A percentile compares a stretch with the other conserved stretches of the same genome.
phyloP scores from a whole-genome alignment of 495 filamentous ascomycete species.

The Talaromyces adpressus region DNA sequence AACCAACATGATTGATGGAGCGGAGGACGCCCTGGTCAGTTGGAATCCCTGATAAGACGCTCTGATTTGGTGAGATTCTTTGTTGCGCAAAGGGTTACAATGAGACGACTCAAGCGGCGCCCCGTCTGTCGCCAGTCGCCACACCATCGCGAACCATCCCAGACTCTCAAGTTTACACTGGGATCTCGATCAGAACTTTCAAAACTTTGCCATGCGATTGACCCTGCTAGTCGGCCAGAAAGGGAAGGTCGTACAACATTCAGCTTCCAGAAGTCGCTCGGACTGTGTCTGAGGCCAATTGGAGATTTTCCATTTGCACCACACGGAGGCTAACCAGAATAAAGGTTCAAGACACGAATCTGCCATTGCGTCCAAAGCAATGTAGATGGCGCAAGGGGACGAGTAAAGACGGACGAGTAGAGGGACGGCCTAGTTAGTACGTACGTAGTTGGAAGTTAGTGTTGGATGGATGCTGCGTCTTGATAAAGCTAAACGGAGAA shows the following conservation, averaged over 20 bases:
- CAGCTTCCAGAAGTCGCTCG: not conserved
- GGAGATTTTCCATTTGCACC: not conserved
- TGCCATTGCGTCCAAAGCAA: not conserved
- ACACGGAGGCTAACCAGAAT: not conserved
- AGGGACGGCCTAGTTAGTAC: not conserved
- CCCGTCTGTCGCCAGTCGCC: not conserved
- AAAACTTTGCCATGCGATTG: not conserved
- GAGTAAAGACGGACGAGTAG: not conserved
- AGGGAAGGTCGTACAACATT: not conserved
- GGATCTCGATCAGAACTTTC: not conserved
- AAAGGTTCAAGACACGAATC: not conserved
- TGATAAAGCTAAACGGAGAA: not conserved
- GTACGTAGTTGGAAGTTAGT: not conserved
- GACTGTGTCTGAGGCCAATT: not conserved
- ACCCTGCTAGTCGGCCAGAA: not conserved
- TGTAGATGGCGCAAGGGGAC: not conserved
- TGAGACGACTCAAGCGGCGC: not conserved
- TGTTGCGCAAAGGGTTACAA: not conserved
- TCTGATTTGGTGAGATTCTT: not conserved
- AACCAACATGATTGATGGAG: not conserved
- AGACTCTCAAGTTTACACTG: not conserved
- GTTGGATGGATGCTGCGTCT: not conserved
- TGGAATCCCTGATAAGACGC: not conserved
- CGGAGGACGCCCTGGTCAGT: not conserved
- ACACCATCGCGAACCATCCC: not conserved